Base-by-base conservation (phyloP, 2,329 filamentous ascomycete species). In the Phaeosphaeria sp. region DNA sequence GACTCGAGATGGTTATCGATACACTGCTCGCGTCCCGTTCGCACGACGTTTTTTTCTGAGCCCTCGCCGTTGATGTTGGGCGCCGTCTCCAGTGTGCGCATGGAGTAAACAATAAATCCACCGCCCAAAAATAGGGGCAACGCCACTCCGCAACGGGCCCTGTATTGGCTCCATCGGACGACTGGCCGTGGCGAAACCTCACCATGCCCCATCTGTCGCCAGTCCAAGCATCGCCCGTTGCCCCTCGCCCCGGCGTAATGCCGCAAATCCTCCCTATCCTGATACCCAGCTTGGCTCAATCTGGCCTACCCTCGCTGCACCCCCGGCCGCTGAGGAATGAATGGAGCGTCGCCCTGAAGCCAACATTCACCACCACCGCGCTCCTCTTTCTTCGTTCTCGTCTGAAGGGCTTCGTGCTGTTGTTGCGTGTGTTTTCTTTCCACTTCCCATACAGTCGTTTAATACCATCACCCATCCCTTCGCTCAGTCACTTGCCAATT, bases 381-480 rank as follows among this genome's bases (percentile, higher is more conserved):
- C 51, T 59, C 53, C 58, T 57, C 58, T 21, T 60, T 50, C 48
- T 42, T 18, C 48, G 55, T 49, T 59, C 60, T 55, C 53, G 50
- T 58, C 47, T 59, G 44, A 50, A 58, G 55, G 54, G 55, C 54
- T n/a, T 39, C 30, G 47, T 50, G 36, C 58, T 46, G 60, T 51
- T 51, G 59, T 59, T 57, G 56, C 52, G 58, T 69, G 55, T 47
- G n/a, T 55, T 65, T 65, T 54, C 53, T 60, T 64, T 62, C 68
- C 64, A 44, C 64, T 71, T 67, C 61, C 61, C 67, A 6, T 60
- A 66, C 67, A 61, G 56, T 69, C 67, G 67, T 70, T 70, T 70
- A 68, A 62, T 64, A 63, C 52, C 46, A 44, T 67, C 65, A 64
- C 66, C 52, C 44, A 48, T 56, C 52, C 65, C 48, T 59, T 69